A percentile compares a stretch with the other conserved stretches of the same genome.
phyloP scores from a whole-genome alignment of 257 asterid genomes.

The Lycium barbarum region DNA sequence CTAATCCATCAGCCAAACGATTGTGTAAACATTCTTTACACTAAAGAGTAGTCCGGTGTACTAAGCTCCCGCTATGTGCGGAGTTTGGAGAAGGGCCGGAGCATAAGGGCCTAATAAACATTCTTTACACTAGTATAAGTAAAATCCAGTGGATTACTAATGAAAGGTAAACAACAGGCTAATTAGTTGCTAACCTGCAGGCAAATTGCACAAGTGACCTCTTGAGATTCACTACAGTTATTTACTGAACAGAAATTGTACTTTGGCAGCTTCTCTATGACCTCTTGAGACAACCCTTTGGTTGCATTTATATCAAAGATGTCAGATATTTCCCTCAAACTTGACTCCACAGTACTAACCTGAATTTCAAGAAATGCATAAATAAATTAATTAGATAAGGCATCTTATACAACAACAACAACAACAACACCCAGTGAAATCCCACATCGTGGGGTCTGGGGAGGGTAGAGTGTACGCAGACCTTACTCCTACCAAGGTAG shows the following conservation, averaged over 20 bases:
- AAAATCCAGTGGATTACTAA: background rate
- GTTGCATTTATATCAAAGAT: slow-evolving; percentile 66
- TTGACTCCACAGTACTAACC: slow-evolving; percentile 74
- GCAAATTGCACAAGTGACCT: slow-evolving; percentile 74
- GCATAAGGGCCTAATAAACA: too few relatives aligned
- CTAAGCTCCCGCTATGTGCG: too few relatives aligned
- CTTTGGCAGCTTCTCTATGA: slow-evolving; percentile 60
- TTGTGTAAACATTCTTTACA: too few relatives aligned
- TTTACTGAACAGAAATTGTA: slow-evolving; percentile 40
- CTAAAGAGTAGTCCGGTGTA: too few relatives aligned
- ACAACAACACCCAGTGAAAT: too few relatives aligned
- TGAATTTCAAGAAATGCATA: slow-evolving; percentile 35
- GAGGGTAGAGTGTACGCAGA: too few relatives aligned
- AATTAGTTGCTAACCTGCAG: slow-evolving; percentile 54
- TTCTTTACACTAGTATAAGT: background rate
- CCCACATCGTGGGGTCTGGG: too few relatives aligned
- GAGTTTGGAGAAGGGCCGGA: too few relatives aligned
- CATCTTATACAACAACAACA: too few relatives aligned
- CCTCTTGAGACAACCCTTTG: slow-evolving; percentile 62
- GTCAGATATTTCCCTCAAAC: slow-evolving; percentile 76
- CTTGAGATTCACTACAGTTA: slow-evolving; percentile 33
- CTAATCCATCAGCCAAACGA: too few relatives aligned
- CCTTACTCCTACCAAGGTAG: too few relatives aligned
- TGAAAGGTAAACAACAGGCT: background rate
- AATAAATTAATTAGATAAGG: background rate